Evolutionary conservation across 345 rosid genomes (phyloP).

Genomic region (Brassica carinata): DNA sequence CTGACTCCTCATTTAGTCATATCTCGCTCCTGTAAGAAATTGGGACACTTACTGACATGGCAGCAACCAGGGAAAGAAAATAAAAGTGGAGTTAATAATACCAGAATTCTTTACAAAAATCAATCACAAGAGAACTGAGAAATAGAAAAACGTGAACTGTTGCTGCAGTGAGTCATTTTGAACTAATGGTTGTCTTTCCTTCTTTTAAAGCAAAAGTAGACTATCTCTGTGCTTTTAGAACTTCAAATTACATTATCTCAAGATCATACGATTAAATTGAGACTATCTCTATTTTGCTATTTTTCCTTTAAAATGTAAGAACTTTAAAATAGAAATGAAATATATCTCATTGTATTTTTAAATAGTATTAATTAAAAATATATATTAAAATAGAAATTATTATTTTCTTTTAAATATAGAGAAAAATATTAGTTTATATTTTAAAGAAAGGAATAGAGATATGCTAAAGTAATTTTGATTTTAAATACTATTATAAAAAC

Average conservation of each 20-base stretch:
- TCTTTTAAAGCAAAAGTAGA: not conserved
- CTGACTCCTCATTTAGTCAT: slow-evolving; percentile 26
- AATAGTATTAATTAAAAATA: not conserved
- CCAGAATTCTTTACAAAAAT: slow-evolving; percentile 7
- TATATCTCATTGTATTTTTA: not conserved
- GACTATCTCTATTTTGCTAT: not conserved
- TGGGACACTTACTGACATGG: slow-evolving; percentile 52
- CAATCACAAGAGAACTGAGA: slow-evolving; percentile 39
- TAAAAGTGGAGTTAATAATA: slow-evolving; percentile 14
- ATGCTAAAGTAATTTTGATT: not conserved
- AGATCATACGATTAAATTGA: not conserved
- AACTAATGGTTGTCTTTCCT: not conserved
- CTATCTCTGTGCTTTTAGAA: not conserved
- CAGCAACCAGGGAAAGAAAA: slow-evolving; percentile 29
- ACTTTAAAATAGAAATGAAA: not conserved
- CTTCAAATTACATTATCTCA: not conserved
- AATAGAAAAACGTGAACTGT: slow-evolving; percentile 20
- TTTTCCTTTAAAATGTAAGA: not conserved
- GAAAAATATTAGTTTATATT: not conserved
- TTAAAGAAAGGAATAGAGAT: not conserved
- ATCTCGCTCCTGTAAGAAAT: slow-evolving; percentile 33
- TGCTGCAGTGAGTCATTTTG: slow-evolving; percentile 21
- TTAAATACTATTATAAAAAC: no score
- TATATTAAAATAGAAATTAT: not conserved
- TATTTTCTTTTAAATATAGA: not conserved